A percentile compares a stretch with the other conserved stretches of the same genome.
These are phyloP conservation scores for Nicotiana obtusifolia DNA, from an alignment of 257 asterid species.

Conservation along the genomic window DNA sequence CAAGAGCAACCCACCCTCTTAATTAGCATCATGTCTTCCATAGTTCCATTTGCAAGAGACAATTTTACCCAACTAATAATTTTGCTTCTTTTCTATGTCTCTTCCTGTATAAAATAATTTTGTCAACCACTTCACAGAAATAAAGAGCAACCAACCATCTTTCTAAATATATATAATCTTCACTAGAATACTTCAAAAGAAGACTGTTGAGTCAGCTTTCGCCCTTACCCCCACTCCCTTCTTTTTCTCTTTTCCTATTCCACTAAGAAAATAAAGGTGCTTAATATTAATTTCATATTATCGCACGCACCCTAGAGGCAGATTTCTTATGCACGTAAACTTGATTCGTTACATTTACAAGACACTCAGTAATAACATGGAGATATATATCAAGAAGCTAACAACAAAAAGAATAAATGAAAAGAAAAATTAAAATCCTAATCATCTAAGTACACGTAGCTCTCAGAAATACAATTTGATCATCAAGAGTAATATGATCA, in stretches of 20 bases:
- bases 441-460: neutral
- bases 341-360: neutral
- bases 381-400: neutral
- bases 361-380: neutral
- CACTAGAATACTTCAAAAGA: neutral
- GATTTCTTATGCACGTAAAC: neutral
- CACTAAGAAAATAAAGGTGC: neutral
- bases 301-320: neutral
- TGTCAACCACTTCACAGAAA: conserved; percentile 22
- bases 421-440: neutral
- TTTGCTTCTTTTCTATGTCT: conserved; percentile 19
- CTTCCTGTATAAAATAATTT: conserved; percentile 19
- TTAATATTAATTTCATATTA: neutral
- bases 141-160: neutral
- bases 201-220: neutral
- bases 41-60: conserved; percentile 19
- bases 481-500: conserved; percentile 25
- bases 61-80: conserved; percentile 17
- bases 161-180: neutral
- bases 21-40: neutral
- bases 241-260: neutral
- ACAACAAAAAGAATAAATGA: neutral
- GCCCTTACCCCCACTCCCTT: neutral
- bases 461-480: conserved; percentile 2
- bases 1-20: neutral